Base-by-base conservation (phyloP, 2,329 filamentous ascomycete genomes). In the Claviceps maximensis region DNA sequence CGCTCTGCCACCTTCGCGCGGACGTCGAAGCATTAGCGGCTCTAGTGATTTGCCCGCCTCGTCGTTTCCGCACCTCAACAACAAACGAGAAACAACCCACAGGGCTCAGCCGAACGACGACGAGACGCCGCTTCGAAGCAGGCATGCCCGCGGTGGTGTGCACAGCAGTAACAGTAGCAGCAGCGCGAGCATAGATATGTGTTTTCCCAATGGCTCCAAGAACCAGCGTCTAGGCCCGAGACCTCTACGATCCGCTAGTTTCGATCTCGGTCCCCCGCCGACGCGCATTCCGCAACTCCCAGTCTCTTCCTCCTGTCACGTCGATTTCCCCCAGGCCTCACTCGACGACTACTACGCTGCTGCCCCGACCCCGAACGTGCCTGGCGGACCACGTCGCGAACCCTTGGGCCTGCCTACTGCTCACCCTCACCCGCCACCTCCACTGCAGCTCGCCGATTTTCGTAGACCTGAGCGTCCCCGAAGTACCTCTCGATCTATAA, bases 301-400 rank as follows among this genome's bases (percentile, higher is more conserved):
- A 25, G 58, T 62, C 49, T 59, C 62, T 13, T 59, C 65, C 29
- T 65, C 65, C 48, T 77, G 74, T 71, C 72, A 74, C 57, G 63
- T 73, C 56, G 75, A 79, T 45, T 73, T 75, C 56, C 68, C 73
- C 54, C 74, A 71, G 58, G 70, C 68, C 54, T 74, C 75, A 58
- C 68, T 76, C 50, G 87, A 77, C 61, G 73, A 77, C 60, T 79
- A 85, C 60, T 82, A 84, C 69, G 86, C 93, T 64, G 86, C 89
- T 50, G 90, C 89, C 27, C 90, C 91, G 15, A 91, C 85, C 40
- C 91, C 91, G 5, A 90, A 83, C 29, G 77, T 96, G 38, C 89
- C 88, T 36, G 84, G 78, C 49, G 90, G 90, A 5, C 88, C 90
- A 53, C 81, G 89, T 55, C 71, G 71, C 53, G 61, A 68, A 36